Percentiles rank a stretch among this genome's conserved stretches.
phyloP scores from a whole-genome alignment of 2,329 filamentous ascomycete species.

The Coniochaeta hoffmannii region DNA sequence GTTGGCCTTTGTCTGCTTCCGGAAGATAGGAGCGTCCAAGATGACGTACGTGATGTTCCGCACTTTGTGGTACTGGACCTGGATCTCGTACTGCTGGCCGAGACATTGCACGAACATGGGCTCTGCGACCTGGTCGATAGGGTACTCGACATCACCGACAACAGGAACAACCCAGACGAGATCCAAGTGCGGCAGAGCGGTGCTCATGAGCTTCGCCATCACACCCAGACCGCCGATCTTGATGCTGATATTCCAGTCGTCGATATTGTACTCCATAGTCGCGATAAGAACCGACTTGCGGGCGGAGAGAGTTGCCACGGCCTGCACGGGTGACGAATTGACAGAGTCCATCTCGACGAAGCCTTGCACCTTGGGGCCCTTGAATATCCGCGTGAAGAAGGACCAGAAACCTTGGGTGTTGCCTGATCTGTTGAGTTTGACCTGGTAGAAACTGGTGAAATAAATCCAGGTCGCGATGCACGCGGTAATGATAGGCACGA shows the following conservation, averaged over 20 bases:
- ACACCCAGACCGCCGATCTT: constrained; percentile 65
- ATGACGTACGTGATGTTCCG: constrained; percentile 63
- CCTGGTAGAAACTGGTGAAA: constrained; percentile 53
- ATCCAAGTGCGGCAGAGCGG: constrained; percentile 56
- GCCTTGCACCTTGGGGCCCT: constrained; percentile 20
- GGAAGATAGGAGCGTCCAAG: constrained; percentile 60
- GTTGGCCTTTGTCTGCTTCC: constrained; percentile 51
- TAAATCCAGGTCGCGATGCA: constrained; percentile 45
- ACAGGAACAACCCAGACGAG: constrained; percentile 57
- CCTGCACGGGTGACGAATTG: constrained; percentile 14
- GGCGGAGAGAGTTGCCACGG: constrained; percentile 14
- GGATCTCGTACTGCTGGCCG: constrained; percentile 51
- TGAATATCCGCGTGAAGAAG: constrained; percentile 11
- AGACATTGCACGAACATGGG: constrained; percentile 57
- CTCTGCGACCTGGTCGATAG: constrained; percentile 47
- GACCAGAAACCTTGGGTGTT: constrained; percentile 17
- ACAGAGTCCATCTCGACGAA: constrained; percentile 22
- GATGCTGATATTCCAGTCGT: constrained; percentile 63
- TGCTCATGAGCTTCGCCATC: constrained; percentile 64
- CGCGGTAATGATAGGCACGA: constrained; percentile 44
- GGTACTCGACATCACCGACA: constrained; percentile 58
- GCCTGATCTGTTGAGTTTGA: constrained; percentile 30
- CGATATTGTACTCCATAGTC: constrained; percentile 67
- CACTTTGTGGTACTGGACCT: constrained; percentile 55
- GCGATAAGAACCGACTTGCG: constrained; percentile 55